These are phyloP conservation scores for Pistacia integerrima DNA, from an alignment of 345 rosid species.

Conservation along the genomic window DNA sequence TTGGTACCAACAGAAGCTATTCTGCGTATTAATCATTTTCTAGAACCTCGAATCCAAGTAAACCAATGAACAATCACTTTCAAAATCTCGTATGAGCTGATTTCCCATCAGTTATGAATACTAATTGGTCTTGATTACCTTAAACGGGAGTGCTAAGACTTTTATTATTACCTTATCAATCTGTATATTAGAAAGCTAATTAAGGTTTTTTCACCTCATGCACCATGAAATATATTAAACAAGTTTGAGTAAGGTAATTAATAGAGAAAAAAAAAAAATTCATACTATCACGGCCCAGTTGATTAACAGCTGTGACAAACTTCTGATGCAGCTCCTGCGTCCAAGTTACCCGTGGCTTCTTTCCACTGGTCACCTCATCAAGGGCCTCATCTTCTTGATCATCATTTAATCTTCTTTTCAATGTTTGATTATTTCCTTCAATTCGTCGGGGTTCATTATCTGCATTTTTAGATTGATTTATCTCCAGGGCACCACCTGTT, in stretches of 20 bases:
- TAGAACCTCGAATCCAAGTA: no score
- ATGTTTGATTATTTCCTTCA: not conserved
- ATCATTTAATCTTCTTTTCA: conserved; percentile 17
- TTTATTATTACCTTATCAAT: no score
- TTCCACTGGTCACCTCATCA: conserved; percentile 15
- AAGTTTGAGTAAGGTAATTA: not conserved
- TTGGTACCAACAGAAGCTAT: no score
- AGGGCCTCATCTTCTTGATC: conserved; percentile 2
- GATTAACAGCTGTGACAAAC: conserved; percentile 30
- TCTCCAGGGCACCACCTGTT: not conserved
- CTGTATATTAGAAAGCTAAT: no score
- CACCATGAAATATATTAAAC: not conserved
- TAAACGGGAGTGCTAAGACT: not conserved
- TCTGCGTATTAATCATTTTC: no score
- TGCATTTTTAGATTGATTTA: not conserved
- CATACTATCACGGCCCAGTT: conserved; percentile 36
- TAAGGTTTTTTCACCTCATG: not conserved
- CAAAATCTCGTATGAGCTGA: no score
- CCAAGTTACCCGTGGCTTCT: conserved; percentile 37
- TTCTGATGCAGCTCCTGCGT: conserved; percentile 29
- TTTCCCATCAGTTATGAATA: no score
- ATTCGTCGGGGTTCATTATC: not conserved
- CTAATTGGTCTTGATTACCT: no score
- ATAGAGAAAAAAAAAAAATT: not conserved
- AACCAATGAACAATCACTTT: no score